Base-by-base conservation (phyloP, 2,329 filamentous ascomycete genomes). In the Ceratocystis cubensis region DNA sequence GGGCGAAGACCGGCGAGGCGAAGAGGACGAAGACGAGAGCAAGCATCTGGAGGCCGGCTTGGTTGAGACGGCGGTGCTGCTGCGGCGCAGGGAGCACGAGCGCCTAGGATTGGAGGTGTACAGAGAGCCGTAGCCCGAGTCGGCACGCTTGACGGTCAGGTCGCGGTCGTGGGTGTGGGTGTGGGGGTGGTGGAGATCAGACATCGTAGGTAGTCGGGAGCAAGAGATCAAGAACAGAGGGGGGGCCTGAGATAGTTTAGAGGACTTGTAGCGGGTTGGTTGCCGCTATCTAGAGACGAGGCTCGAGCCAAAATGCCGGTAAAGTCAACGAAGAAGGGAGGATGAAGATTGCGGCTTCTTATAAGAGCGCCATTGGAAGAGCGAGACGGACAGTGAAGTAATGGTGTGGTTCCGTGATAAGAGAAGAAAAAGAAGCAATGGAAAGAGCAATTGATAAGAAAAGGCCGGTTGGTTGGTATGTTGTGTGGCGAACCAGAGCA, bases 81-180 rank as follows among this genome's bases (percentile, higher is more conserved):
- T 73, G 22, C 71, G 70, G 6, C 69, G 69, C 5, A 73, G 72
- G 1, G 72, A 69, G 66, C 72, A 72, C 53, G 74, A 75, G 37
- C 72, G 73, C 1, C 79, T 80, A 17, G 73, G 73, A 7, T 74
- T 75, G 1, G 78, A 76, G 20, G 72, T 70, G 7, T 74, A 73
- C 59, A 78, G 76, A 2, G 82, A 84, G 71, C 81, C 82, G 70
- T 85, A 84, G 44, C 82, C 82, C 0, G 82, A 84, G 71, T 85
- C 82, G 68, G 83, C 81, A 15, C 82, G 78, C 63, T 78, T 77
- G 76, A 84, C 83, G 66, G 72, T 44, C 20, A 63, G 57, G 62
- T 90, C 57, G 20, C 44, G 30, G 5, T 53, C 37, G 37, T 41
- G 25, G 57, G 45, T 33, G 30, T 33, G 25, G 57, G 45, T 33